Conservation (phyloP, 371 early-diverging fungal species). For the Mortierella sp. region DNA sequence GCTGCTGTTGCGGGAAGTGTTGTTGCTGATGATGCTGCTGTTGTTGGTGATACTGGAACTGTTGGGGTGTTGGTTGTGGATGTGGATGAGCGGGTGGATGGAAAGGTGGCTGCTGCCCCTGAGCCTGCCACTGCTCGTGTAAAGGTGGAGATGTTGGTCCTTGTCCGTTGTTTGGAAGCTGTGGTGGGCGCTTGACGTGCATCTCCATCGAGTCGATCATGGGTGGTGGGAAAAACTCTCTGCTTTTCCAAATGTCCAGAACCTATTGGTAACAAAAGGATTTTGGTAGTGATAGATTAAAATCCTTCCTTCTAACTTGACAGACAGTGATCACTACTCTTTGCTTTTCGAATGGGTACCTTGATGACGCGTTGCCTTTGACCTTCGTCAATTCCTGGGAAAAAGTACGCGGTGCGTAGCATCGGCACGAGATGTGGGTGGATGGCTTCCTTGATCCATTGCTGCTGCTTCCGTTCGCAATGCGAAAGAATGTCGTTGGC, state of each 20-base stretch:
- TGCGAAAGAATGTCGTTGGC: slow-evolving; percentile 74
- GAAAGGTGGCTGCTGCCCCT: slow-evolving; percentile 7
- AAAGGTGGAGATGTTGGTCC: slow-evolving; percentile 11
- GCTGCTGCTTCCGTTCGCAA: slow-evolving; percentile 65
- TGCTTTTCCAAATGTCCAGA: slow-evolving; percentile 69
- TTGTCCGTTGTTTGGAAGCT: slow-evolving; percentile 29
- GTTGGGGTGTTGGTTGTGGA: slow-evolving; percentile 21
- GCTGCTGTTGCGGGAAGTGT: slow-evolving; percentile 3
- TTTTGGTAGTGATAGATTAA: not conserved
- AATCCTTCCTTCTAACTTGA: not conserved
- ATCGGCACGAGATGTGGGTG: slow-evolving; percentile 66
- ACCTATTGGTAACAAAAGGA: slow-evolving; percentile 53
- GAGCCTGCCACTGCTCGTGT: slow-evolving; percentile 8
- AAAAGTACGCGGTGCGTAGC: slow-evolving; percentile 68
- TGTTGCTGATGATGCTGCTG: slow-evolving; percentile 18
- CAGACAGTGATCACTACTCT: no score
- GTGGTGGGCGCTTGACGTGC: slow-evolving; percentile 57
- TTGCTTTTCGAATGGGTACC: slow-evolving; percentile 42
- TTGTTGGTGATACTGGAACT: slow-evolving; percentile 16
- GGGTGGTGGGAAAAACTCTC: slow-evolving; percentile 62
- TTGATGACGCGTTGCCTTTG: slow-evolving; percentile 69
- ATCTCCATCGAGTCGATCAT: slow-evolving; percentile 60
- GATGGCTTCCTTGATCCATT: slow-evolving; percentile 72
- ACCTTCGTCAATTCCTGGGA: slow-evolving; percentile 60
- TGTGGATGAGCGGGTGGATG: slow-evolving; percentile 15